A percentile compares a stretch with the other conserved stretches of the same genome.
Evolutionary conservation across 257 asterid genomes (phyloP).

Genomic region (Solanum bukasovii): DNA sequence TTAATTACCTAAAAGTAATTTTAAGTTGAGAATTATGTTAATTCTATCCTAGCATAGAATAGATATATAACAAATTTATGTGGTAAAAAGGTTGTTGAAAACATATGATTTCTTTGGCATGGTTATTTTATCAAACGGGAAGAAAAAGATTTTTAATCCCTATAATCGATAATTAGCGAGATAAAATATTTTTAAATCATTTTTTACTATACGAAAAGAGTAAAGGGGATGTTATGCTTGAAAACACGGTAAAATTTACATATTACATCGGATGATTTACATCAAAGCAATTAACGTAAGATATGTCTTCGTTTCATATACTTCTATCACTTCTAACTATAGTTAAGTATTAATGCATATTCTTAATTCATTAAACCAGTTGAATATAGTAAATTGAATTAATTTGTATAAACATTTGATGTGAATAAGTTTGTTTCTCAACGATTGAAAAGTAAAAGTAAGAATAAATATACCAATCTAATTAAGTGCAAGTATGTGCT

Average conservation of each 20-base stretch:
- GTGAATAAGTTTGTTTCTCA: not conserved
- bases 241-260: not conserved
- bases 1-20: not conserved
- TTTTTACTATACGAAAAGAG: too few relatives aligned
- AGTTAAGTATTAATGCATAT: not conserved
- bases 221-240: not conserved
- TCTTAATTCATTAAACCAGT: not conserved
- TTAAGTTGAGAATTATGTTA: not conserved
- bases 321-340: not conserved
- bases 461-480: not conserved
- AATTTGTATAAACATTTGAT: too few relatives aligned
- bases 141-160: not conserved
- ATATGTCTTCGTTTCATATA: not conserved
- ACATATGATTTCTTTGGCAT: not conserved
- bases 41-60: not conserved
- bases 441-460: not conserved
- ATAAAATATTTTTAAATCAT: too few relatives aligned
- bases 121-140: not conserved
- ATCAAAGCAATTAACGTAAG: not conserved
- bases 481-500: not conserved
- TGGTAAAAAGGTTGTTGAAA: not conserved
- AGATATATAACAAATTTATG: not conserved
- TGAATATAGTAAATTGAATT: not conserved
- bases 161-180: not conserved
- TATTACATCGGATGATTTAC: not conserved